Evolutionary conservation across 1,284 basidiomycete species (phyloP).

Genomic region (Flammula alnicola): DNA sequence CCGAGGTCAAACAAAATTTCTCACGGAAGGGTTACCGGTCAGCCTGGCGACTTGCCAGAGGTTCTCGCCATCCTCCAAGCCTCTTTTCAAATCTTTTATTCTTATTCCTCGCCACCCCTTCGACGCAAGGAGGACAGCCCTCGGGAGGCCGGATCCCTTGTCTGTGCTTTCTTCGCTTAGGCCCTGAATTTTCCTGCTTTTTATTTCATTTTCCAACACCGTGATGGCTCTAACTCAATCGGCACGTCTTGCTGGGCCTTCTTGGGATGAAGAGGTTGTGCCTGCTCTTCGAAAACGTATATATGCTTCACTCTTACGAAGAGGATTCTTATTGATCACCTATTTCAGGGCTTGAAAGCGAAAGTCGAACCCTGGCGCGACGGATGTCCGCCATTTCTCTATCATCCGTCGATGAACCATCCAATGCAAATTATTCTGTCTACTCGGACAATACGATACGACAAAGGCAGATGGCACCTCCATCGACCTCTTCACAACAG

Average conservation of each 20-base stretch:
- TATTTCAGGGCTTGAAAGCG: constrained; percentile 67
- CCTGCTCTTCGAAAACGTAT: constrained; percentile 72
- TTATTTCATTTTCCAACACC: not conserved
- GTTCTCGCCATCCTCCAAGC: constrained; percentile 11
- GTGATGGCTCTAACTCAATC: constrained; percentile 56
- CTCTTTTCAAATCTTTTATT: constrained; percentile 1
- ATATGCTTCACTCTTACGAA: constrained; percentile 15
- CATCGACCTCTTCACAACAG: constrained; percentile 20
- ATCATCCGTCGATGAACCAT: constrained; percentile 44
- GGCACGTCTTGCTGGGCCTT: constrained; percentile 53
- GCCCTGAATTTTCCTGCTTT: not conserved
- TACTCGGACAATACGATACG: constrained; percentile 16
- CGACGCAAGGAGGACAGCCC: constrained; percentile 2
- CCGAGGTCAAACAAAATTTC: not conserved
- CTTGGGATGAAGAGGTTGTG: constrained; percentile 75
- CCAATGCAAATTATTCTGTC: constrained; percentile 18
- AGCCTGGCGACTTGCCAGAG: too few species aligned
- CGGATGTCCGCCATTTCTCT: constrained; percentile 76
- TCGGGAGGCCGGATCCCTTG: not conserved
- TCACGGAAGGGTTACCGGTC: constrained; percentile 1
- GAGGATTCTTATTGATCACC: constrained; percentile 48
- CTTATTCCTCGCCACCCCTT: not conserved
- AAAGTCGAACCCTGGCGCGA: constrained; percentile 71
- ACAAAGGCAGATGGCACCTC: constrained; percentile 16
- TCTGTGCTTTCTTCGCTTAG: too few species aligned